Evolutionary conservation across 306 rosid genomes (phyloP).

Genomic region (Phaseolus lunatus): DNA sequence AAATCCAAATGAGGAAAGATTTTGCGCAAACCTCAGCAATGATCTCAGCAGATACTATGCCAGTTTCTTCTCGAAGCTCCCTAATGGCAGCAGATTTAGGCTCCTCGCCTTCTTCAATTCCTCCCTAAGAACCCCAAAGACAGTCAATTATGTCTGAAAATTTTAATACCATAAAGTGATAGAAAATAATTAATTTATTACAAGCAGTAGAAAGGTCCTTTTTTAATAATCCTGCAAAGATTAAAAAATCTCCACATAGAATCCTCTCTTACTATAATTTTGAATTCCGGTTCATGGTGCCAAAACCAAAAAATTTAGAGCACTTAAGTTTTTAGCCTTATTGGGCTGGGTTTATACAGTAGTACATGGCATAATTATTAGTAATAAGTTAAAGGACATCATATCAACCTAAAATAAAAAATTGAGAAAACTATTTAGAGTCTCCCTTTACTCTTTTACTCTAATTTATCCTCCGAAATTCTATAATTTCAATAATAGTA

Average conservation of each 20-base stretch:
- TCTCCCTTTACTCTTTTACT: not conserved
- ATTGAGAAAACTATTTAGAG: not conserved
- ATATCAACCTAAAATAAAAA: not conserved
- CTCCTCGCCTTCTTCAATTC: constrained; percentile 95
- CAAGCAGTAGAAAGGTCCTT: not conserved
- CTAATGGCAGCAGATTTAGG: constrained; percentile 88
- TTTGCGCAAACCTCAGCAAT: constrained; percentile 71
- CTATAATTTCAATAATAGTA: not conserved
- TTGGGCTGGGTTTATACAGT: not conserved
- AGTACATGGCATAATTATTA: not conserved
- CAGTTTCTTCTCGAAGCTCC: constrained; percentile 94
- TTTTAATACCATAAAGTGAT: constrained; percentile 1
- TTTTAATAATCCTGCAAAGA: constrained; percentile 5
- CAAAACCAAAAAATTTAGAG: not conserved
- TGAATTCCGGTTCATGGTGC: not conserved
- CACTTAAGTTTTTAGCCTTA: not conserved
- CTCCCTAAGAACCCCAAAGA: constrained; percentile 66
- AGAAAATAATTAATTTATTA: constrained; percentile 17
- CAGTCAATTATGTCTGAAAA: constrained; percentile 35
- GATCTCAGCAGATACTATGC: constrained; percentile 82
- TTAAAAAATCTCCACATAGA: not conserved
- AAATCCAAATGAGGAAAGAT: constrained; percentile 30
- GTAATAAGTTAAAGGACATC: not conserved
- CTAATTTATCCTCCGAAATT: not conserved
- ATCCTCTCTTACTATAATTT: constrained; percentile 19